These are phyloP conservation scores for Agaricus subrufescens DNA, from an alignment of 768 basidiomycete species.

Conservation along the genomic window DNA sequence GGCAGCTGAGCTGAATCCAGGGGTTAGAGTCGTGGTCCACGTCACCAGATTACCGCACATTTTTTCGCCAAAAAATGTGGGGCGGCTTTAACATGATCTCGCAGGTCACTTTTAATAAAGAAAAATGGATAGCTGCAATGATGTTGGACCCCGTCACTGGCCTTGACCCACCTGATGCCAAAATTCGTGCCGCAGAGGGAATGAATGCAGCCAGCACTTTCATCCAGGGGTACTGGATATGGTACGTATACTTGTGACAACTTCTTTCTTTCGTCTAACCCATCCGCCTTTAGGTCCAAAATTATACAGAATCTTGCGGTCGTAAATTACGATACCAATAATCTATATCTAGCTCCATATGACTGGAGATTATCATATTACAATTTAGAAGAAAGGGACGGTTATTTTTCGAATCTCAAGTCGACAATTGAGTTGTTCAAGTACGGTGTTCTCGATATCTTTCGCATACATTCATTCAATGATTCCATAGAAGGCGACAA, in stretches of 20 bases:
- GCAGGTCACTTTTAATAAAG: slow-evolving; percentile 76
- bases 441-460: slow-evolving; percentile 28
- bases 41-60: slow-evolving; percentile 72
- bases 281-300: slow-evolving; percentile 56
- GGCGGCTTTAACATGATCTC: slow-evolving; percentile 80
- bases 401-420: slow-evolving; percentile 84
- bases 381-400: slow-evolving; percentile 90
- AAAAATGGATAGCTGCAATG: slow-evolving; percentile 87
- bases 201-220: slow-evolving; percentile 86
- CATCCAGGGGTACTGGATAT: slow-evolving; percentile 93
- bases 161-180: slow-evolving; percentile 79
- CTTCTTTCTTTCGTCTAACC: not conserved
- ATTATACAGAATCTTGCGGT: slow-evolving; percentile 94
- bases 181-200: slow-evolving; percentile 89
- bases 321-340: slow-evolving; percentile 90
- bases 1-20: slow-evolving; percentile 23
- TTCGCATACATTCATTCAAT: not conserved
- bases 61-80: slow-evolving; percentile 90
- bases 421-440: slow-evolving; percentile 74
- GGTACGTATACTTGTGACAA: slow-evolving; percentile 37
- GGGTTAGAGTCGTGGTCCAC: slow-evolving; percentile 95
- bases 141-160: slow-evolving; percentile 91
- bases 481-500: slow-evolving; percentile 49
- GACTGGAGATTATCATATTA: slow-evolving; percentile 88
- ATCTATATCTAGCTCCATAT: slow-evolving; percentile 78